These are phyloP conservation scores for Fraxinus platypoda DNA, from an alignment of 305 asterid species.

Conservation along the genomic window DNA sequence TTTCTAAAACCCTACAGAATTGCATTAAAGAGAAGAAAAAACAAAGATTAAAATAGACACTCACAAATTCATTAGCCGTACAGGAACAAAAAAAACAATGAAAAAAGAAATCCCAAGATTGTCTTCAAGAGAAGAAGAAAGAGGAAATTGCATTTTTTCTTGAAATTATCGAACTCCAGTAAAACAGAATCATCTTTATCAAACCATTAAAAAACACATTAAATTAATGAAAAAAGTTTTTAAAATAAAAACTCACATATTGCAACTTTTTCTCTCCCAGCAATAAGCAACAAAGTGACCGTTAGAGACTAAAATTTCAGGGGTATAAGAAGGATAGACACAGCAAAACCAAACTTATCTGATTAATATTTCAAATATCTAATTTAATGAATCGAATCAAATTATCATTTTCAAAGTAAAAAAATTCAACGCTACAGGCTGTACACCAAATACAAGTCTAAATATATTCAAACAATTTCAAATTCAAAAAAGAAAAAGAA, in stretches of 20 bases:
- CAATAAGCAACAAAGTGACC: conserved; percentile 33
- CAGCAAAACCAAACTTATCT: neutral
- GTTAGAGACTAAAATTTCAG: conserved; percentile 21
- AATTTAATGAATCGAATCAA: neutral
- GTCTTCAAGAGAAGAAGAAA: neutral
- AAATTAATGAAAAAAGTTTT: neutral
- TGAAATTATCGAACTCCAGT: conserved; percentile 16
- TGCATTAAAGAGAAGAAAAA: neutral
- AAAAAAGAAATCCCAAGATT: neutral
- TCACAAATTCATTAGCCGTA: neutral
- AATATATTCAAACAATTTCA: conserved; percentile 11
- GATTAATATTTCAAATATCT: neutral
- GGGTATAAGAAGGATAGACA: neutral
- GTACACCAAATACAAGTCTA: conserved; percentile 26
- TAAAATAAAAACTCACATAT: conserved; percentile 14
- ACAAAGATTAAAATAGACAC: neutral
- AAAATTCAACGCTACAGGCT: neutral
- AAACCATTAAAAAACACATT: neutral
- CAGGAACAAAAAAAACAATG: neutral
- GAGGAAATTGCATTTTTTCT: conserved; percentile 3
- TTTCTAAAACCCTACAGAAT: neutral
- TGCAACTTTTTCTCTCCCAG: conserved; percentile 18
- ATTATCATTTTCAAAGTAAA: conserved; percentile 17
- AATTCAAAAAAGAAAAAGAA: neutral
- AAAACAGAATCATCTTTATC: conserved; percentile 6